Base-by-base conservation (phyloP, 345 rosid species). In the Camelina hispida region DNA sequence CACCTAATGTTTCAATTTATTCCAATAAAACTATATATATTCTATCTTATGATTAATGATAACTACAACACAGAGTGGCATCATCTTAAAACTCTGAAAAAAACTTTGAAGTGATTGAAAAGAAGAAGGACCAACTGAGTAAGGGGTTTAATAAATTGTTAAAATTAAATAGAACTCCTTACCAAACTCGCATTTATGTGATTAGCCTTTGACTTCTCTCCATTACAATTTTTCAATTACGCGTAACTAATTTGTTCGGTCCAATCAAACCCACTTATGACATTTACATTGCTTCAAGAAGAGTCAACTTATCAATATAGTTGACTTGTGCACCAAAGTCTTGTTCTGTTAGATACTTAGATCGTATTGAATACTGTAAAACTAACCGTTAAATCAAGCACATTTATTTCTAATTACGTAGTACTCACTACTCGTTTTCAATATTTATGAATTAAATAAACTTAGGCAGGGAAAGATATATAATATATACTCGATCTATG, bases 1-100 rank as follows among this genome's bases (percentile, higher is more conserved):
- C 79, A 78, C 83, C 91, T 83, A 28, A 28, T 55, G 62, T 40
- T 57, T 57, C 22, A 6, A 38, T 43, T 22, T 38, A 20, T 42
- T 38, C 56, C 66, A 38, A 22, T 22, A 18, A 37, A 48, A 65
- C 16, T 22, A 42, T 42, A 20, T n/a, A 63, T 20, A 51, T 7
- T 34, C 22, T 4, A 57, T 32, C 62, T 57, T 57, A 56, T 15
- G 14, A 34, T 8, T 13, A 12, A 15, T 20, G 22, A 20, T 20
- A n/a, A n/a, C n/a, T n/a, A n/a, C n/a, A 64, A 11, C 23, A 56
- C 58, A 64, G 18, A 65, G 14, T 40, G 43, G 14, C 14, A 40
- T 40, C 16, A 56, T n/a, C 71, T 54, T 65, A 35, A 28, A 30
- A 63, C 46, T 18, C 25, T 16, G 1, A 11, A 70, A 60, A 28